Conservation (phyloP, 441 rosid genomes). For the Kokia cookei region DNA sequence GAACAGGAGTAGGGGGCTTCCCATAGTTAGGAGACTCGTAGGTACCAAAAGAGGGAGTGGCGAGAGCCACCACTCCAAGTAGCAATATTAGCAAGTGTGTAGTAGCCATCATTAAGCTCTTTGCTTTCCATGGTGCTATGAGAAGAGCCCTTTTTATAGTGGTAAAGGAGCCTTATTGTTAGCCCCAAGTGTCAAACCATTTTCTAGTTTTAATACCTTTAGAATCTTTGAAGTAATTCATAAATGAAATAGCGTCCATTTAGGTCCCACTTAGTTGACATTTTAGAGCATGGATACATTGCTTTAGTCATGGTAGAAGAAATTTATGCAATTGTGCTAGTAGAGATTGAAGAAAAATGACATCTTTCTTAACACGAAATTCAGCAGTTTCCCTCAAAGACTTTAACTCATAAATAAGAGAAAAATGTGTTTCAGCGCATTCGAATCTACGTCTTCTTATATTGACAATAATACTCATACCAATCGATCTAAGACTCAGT, state of each 20-base stretch:
- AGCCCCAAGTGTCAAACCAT: neutral
- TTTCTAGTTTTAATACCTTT: neutral
- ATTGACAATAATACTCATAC: too few species aligned
- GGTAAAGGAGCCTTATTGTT: neutral
- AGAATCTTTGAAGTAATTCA: neutral
- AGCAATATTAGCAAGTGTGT: constrained; percentile 5
- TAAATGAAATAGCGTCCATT: neutral
- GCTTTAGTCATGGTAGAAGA: neutral
- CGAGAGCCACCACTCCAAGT: constrained; percentile 11
- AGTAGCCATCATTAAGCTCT: neutral
- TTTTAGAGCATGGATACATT: neutral
- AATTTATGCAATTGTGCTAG: too few species aligned
- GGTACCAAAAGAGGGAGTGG: constrained; percentile 8
- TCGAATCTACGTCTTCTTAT: too few species aligned
- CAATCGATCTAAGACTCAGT: accelerated
- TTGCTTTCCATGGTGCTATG: neutral
- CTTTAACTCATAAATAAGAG: too few species aligned
- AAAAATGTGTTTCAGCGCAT: too few species aligned
- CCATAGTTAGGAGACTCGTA: neutral
- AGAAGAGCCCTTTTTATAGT: constrained; percentile 1
- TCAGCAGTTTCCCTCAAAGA: neutral
- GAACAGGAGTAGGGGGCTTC: neutral
- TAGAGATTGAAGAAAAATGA: neutral
- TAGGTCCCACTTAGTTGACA: constrained; percentile 2
- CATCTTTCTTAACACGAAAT: neutral